A percentile compares a stretch with the other conserved stretches of the same genome.
phyloP scores from a whole-genome alignment of 1,284 basidiomycete species.

The Pseudozyma thailandica region DNA sequence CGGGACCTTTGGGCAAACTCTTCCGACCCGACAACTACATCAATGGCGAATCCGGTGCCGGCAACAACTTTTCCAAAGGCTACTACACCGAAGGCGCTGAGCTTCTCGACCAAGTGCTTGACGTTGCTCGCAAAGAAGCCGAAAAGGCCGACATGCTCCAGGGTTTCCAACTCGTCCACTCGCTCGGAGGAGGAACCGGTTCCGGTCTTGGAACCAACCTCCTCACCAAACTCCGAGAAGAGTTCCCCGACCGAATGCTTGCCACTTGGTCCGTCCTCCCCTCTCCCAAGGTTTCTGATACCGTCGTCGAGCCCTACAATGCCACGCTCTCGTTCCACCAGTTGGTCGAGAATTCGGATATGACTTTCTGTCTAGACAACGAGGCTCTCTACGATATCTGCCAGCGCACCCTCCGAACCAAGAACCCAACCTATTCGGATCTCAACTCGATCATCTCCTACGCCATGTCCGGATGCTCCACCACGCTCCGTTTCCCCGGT shows the following conservation, averaged over 20 bases:
- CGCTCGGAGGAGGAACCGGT: conserved; percentile 83
- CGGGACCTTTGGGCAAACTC: conserved; percentile 77
- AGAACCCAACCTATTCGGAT: conserved; percentile 68
- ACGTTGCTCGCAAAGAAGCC: conserved; percentile 68
- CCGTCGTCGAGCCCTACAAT: conserved; percentile 95
- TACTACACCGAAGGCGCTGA: conserved; percentile 76
- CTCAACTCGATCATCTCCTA: conserved; percentile 81
- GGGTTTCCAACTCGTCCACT: conserved; percentile 93
- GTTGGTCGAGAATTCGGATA: conserved; percentile 85
- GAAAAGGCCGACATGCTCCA: conserved; percentile 88
- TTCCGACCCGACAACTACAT: conserved; percentile 87
- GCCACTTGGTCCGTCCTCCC: conserved; percentile 91
- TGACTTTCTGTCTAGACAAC: conserved; percentile 91
- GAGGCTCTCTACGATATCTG: conserved; percentile 92
- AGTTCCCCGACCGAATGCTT: conserved; percentile 79
- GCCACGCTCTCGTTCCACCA: conserved; percentile 89
- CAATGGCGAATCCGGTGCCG: conserved; percentile 76
- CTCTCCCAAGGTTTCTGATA: conserved; percentile 93
- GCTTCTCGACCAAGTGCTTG: conserved; percentile 84
- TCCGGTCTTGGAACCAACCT: conserved; percentile 62
- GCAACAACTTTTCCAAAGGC: conserved; percentile 91
- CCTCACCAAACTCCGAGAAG: conserved; percentile 67
- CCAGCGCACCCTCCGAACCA: conserved; percentile 78
- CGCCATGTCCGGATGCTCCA: conserved; percentile 98
- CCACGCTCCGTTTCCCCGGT: conserved; percentile 93